Evolutionary conservation across 2,329 filamentous ascomycete genomes (phyloP).

Genomic region (Hymenotorrendiella dingleyae): DNA sequence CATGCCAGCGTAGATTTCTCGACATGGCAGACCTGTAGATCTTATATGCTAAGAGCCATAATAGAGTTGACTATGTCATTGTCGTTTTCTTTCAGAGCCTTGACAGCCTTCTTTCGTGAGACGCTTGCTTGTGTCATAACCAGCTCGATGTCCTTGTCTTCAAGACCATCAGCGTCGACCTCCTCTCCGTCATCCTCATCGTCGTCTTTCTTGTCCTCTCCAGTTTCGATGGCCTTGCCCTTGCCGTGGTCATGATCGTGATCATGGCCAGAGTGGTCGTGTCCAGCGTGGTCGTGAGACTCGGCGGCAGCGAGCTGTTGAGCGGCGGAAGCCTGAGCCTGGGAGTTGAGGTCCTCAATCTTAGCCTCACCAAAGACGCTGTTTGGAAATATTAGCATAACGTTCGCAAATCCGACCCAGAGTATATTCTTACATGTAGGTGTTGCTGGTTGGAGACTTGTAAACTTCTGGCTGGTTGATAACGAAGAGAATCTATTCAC

Average conservation of each 20-base stretch:
- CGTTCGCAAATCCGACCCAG: background rate
- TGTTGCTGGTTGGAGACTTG: constrained; percentile 99
- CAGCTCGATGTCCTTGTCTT: constrained; percentile 99
- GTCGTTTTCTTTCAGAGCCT: constrained; percentile 98
- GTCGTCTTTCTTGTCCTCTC: constrained; percentile 66
- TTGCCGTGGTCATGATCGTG: constrained; percentile 68
- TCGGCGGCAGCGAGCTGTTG: constrained; percentile 84
- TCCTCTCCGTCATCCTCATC: constrained; percentile 93
- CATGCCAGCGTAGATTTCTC: constrained; percentile 6
- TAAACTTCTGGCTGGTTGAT: constrained; percentile 99
- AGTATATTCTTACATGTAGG: constrained; percentile 78
- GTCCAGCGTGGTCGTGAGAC: constrained; percentile 42
- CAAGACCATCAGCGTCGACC: constrained; percentile 87
- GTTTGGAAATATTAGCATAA: constrained; percentile 13
- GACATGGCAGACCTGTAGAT: no score
- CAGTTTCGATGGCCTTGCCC: constrained; percentile 54
- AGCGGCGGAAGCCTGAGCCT: constrained; percentile 90
- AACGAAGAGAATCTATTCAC: constrained; percentile 85
- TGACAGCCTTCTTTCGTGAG: constrained; percentile 96
- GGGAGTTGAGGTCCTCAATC: constrained; percentile 99
- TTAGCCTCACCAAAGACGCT: constrained; percentile 99
- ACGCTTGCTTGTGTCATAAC: constrained; percentile 98
- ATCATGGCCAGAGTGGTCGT: constrained; percentile 54
- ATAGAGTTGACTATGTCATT: constrained; percentile 99
- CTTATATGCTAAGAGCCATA: constrained; percentile 88